Base-by-base conservation (phyloP, 2,329 filamentous ascomycete species). In the Pseudofabraea citricarpa region DNA sequence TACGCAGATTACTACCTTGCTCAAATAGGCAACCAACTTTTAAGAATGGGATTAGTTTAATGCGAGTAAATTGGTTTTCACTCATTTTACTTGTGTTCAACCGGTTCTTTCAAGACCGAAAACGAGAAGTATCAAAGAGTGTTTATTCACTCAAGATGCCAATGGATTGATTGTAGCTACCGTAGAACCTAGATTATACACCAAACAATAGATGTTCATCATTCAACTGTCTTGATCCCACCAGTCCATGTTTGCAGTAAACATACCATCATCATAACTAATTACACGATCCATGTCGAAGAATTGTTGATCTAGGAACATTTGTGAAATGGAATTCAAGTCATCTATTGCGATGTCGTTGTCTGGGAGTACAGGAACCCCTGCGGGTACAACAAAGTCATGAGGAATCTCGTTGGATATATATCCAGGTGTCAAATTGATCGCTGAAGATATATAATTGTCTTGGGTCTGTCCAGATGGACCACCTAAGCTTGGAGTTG, bases 1-100 rank as follows among this genome's bases (percentile, higher is more conserved):
- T 74, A 74, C 54, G 71, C 68, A 3, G 70, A 73, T 50, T 74
- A 74, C 46, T 74, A 67, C 47, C 51, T 74, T 36, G 48, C 73
- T 5, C 68, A 71, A 44, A 71, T 70, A 57, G 70, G 70, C 3
- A 74, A 74, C 40, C 64, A 67, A 36, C 49, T 75, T n/a, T 44
- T 74, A 31, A 51, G 57, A 26, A 61, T 68, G 60, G 60, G 62
- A 2, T 37, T 61, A 21, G 7, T 50, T 20, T 52, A 37, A 27
- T 16, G 20, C 4, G 36, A 23, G 3, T 45, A 23, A 36, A 20
- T 16, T 36, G 15, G 33, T 16, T 12, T 36, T 16, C 12, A 36
- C 3, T 36, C 15, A 15, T 16, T 36, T 5, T 15, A 13, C 20
- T 16, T 36, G 6, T n/a, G n/a, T n/a, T n/a, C n/a, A n/a, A n/a